A percentile compares a stretch with the other conserved stretches of the same genome.
Conservation (phyloP, 192 early-diverging fungal species). For the Backusella macrospora region DNA sequence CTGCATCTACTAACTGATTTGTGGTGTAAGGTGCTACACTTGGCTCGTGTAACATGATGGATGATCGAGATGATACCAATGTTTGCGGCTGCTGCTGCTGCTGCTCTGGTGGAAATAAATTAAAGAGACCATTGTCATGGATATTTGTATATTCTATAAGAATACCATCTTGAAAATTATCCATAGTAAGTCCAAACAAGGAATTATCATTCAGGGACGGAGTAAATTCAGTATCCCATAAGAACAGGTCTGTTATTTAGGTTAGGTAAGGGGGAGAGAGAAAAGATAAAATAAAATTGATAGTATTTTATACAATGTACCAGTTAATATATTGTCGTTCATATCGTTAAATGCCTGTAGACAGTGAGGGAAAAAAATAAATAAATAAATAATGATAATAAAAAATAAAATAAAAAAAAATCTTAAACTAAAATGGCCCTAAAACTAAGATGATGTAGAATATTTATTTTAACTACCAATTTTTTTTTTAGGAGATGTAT, state of each 20-base stretch:
- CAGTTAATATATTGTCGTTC: background rate
- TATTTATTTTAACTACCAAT: background rate
- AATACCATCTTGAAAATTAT: background rate
- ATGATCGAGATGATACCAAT: background rate
- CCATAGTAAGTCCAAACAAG: background rate
- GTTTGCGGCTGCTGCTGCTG: background rate
- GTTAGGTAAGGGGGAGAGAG: background rate
- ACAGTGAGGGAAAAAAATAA: background rate
- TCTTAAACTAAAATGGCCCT: background rate
- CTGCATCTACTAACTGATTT: background rate
- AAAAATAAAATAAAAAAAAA: too few species aligned
- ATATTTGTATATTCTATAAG: background rate
- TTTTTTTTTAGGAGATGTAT: background rate
- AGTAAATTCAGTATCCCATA: constrained; percentile 11
- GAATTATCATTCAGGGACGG: background rate
- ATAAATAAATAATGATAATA: too few species aligned
- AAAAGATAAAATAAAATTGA: background rate
- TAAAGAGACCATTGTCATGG: background rate
- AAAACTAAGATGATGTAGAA: background rate
- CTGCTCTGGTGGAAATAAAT: background rate
- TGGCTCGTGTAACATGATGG: background rate
- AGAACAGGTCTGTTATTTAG: background rate
- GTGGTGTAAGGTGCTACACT: background rate
- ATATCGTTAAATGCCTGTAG: background rate
- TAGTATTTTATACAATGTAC: background rate